A percentile compares a stretch with the other conserved stretches of the same genome.
phyloP scores from a whole-genome alignment of 306 rosid species.

The Mucuna pruriens region DNA sequence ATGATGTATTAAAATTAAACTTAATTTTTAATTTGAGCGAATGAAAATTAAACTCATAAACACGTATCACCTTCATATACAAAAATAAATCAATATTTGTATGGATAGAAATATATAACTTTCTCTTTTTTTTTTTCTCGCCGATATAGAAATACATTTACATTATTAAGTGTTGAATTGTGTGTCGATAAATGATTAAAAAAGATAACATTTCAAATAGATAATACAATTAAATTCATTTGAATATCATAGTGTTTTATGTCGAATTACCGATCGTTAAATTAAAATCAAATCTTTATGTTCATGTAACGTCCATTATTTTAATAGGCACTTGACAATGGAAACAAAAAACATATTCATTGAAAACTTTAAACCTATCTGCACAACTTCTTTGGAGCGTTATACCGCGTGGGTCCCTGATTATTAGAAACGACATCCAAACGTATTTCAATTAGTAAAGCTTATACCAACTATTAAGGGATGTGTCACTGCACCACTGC shows the following conservation, averaged over 20 bases:
- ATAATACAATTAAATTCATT: not conserved
- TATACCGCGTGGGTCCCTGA: not conserved
- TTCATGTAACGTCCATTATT: not conserved
- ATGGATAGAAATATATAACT: not conserved
- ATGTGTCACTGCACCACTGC: not conserved
- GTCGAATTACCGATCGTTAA: not conserved
- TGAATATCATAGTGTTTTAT: not conserved
- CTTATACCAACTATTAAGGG: not conserved
- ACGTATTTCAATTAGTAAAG: not conserved
- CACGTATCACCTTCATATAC: not conserved
- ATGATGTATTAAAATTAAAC: not conserved
- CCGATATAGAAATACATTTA: not conserved
- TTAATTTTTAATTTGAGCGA: not conserved
- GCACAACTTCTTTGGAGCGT: not conserved
- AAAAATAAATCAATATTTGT: not conserved
- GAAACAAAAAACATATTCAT: slow-evolving; percentile 10
- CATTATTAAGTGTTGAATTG: not conserved
- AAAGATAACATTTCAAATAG: not conserved
- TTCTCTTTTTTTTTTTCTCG: not conserved
- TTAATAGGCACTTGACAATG: not conserved
- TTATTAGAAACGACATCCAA: not conserved
- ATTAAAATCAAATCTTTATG: not conserved
- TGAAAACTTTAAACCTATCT: not conserved
- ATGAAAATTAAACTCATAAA: not conserved
- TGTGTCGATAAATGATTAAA: not conserved